phyloP scores from a whole-genome alignment of 2,329 filamentous ascomycete genomes.

The Rhynchosporium graminicola region DNA sequence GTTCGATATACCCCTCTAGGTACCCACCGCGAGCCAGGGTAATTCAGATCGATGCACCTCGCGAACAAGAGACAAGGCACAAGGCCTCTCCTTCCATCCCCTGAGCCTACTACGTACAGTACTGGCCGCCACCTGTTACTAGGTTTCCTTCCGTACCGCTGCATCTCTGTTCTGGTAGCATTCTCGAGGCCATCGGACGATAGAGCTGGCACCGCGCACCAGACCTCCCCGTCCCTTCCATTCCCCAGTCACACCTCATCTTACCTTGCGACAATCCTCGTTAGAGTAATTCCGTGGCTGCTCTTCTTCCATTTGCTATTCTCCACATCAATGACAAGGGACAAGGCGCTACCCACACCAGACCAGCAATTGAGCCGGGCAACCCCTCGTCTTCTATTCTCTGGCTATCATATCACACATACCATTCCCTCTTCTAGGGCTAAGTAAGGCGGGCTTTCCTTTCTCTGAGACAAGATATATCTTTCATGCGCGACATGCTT shows the following conservation, averaged over 20 bases:
- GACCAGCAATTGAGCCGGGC: conserved; percentile 35
- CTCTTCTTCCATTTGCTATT: conserved; percentile 37
- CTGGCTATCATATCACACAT: conserved; percentile 23
- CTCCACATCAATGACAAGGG: conserved; percentile 29
- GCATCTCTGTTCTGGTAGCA: conserved; percentile 29
- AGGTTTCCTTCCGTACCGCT: too few species aligned
- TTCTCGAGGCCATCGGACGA: conserved; percentile 40
- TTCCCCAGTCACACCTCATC: conserved; percentile 36
- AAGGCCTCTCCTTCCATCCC: conserved; percentile 12
- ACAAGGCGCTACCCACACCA: conserved; percentile 18
- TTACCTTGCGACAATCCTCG: conserved; percentile 35
- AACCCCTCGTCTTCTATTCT: conserved; percentile 22
- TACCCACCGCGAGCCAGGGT: conserved; percentile 2
- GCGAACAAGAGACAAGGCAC: conserved; percentile 18
- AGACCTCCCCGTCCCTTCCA: neutral
- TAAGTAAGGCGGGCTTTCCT: conserved; percentile 23
- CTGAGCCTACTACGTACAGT: conserved; percentile 7
- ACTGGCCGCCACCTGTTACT: conserved; percentile 26
- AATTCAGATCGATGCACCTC: conserved; percentile 36
- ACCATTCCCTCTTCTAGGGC: conserved; percentile 28
- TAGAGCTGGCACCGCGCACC: conserved; percentile 36
- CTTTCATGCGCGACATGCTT: conserved; percentile 21
- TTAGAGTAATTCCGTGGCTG: conserved; percentile 33
- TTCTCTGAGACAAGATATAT: conserved; percentile 23
- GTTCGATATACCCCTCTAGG: conserved; percentile 24